Percentiles rank a stretch among this genome's conserved stretches.
phyloP scores from a whole-genome alignment of 306 rosid species.

The Dalbergia cultrata region DNA sequence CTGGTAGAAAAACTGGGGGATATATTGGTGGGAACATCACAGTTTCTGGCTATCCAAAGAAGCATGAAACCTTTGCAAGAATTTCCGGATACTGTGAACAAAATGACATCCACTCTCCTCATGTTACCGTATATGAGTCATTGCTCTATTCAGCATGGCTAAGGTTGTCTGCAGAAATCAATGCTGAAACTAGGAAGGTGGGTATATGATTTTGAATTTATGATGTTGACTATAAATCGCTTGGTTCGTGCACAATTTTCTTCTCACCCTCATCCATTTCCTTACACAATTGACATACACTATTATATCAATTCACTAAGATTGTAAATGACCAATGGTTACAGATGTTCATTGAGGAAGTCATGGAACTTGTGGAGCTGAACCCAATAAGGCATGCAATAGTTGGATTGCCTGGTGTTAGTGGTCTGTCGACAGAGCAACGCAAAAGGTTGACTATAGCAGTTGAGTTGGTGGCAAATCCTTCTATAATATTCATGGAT shows the following conservation, averaged over 20 bases:
- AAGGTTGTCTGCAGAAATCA: slow-evolving; percentile 53
- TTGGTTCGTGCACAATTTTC: too few relatives aligned
- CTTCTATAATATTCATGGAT: slow-evolving; percentile 72
- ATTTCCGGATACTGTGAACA: slow-evolving; percentile 91
- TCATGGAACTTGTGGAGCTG: slow-evolving; percentile 69
- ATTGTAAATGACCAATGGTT: slow-evolving; percentile 38
- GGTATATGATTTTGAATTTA: not conserved
- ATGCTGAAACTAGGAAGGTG: slow-evolving; percentile 61
- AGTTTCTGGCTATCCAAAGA: slow-evolving; percentile 81
- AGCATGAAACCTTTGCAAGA: slow-evolving; percentile 84
- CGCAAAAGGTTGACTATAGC: slow-evolving; percentile 69
- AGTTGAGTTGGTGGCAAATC: slow-evolving; percentile 69
- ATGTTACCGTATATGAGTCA: slow-evolving; percentile 66
- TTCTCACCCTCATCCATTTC: too few relatives aligned
- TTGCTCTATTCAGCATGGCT: slow-evolving; percentile 68
- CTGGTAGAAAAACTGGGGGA: slow-evolving; percentile 87
- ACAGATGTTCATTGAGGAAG: slow-evolving; percentile 66
- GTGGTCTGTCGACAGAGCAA: slow-evolving; percentile 64
- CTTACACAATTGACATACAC: too few relatives aligned
- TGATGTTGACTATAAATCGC: too few relatives aligned
- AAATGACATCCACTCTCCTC: slow-evolving; percentile 78
- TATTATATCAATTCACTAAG: slow-evolving; percentile 13
- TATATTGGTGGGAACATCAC: slow-evolving; percentile 72
- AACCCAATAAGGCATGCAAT: slow-evolving; percentile 55
- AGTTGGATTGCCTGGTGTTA: slow-evolving; percentile 68